Conservation (phyloP, 306 rosid genomes). For the Erythrophleum fordii region DNA sequence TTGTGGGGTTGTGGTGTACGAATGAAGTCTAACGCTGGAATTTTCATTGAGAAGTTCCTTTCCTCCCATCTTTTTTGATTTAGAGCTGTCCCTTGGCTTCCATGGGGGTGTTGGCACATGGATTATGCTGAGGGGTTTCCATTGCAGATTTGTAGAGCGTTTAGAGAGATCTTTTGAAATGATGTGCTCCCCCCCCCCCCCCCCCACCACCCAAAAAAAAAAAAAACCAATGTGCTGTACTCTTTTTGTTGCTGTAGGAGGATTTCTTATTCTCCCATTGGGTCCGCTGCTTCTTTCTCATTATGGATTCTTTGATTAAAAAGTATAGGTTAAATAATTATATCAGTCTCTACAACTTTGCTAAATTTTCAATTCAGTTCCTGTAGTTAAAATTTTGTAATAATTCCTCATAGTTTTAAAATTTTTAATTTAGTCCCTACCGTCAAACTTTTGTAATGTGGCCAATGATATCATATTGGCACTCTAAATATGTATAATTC, state of each 20-base stretch:
- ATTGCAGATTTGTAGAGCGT: background rate
- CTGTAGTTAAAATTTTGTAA: no score
- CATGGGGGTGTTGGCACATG: background rate
- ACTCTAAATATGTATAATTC: no score
- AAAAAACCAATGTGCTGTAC: background rate
- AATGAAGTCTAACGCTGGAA: background rate
- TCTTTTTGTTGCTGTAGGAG: background rate
- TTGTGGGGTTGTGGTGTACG: background rate
- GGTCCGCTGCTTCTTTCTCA: background rate
- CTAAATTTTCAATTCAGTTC: no score
- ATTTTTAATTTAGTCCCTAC: no score
- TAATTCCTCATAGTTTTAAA: no score
- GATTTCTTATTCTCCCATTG: background rate
- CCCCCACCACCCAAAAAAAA: no score
- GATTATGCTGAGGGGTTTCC: background rate
- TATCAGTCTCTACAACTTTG: no score
- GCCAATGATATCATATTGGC: no score
- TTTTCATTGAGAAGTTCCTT: background rate
- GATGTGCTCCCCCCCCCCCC: background rate
- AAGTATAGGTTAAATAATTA: no score
- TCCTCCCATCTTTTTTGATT: background rate
- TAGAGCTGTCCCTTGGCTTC: constrained; percentile 1
- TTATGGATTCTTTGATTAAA: background rate
- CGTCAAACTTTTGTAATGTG: no score
- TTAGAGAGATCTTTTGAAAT: background rate